Base-by-base conservation (phyloP, 306 rosid genomes). In the Rubus idaeus region DNA sequence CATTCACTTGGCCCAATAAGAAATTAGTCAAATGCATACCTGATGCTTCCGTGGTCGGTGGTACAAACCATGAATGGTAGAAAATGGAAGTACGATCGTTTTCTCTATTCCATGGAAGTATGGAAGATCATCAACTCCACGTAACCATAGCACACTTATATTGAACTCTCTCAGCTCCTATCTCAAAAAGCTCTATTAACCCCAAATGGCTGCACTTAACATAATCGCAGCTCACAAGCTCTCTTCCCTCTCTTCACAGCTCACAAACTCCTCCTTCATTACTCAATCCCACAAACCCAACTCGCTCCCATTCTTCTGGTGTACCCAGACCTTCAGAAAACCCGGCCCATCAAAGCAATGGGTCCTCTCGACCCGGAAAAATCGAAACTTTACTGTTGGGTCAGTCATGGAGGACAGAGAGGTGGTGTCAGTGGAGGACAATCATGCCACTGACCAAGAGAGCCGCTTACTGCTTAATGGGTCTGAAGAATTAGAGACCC, bases 331-430 rank as follows among this genome's bases (percentile, higher is more conserved):
- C 88, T 53, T 37, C 74, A 40, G 58, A 23, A 68, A 64, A 14
- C 73, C 56, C 18, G 53, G 44, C 73, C 78, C 83, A 20, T 61
- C 69, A 3, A 44, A 71, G 70, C 51, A 80, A 78, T 39, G 69
- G 45, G 73, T 50, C 75, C 58, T 76, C 67, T 74, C 85, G 46
- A 13, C 73, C 49, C 39, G 71, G 4, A 44, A 74, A 44, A 85
- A 87, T 79, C 85, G 87, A 74, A 35, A 73, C 76, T 84, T 76
- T 79, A 18, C 79, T 17, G 69, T 87, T 69, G 49, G 79, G 70
- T 84, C 92, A 53, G 77, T 90, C 10, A 49, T 88, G 2, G 93
- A 88, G 85, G 95, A 90, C 74, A 74, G 83, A 56, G 86, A 90
- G 55, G 79, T 83, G 64, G 82, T 71, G 83, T 80, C 86, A 0